Evolutionary conservation across 2,329 filamentous ascomycete genomes (phyloP).

Genomic region (Aureobasidium pullulans): DNA sequence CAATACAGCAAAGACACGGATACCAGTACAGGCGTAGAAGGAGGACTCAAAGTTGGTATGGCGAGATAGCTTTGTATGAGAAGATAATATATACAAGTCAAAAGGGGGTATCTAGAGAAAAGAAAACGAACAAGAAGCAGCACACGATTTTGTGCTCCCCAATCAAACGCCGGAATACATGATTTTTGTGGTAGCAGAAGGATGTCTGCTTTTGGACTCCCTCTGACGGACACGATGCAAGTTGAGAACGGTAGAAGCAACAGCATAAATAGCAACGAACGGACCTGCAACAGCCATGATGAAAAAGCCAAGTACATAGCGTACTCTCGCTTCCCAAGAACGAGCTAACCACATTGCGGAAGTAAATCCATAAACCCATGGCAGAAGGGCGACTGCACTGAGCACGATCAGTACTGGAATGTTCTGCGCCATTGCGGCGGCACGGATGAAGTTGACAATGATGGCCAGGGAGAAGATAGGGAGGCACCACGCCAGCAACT

Average conservation of each 20-base stretch:
- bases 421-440: slow-evolving; percentile 3
- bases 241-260: slow-evolving; percentile 36
- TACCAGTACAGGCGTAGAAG: no score
- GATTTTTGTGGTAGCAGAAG: background rate
- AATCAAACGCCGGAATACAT: background rate
- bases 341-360: slow-evolving; percentile 25
- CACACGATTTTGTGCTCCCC: background rate
- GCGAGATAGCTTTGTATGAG: no score
- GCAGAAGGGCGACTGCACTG: slow-evolving; percentile 25
- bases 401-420: slow-evolving; percentile 17
- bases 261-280: slow-evolving; percentile 38
- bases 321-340: slow-evolving; percentile 20
- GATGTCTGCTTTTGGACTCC: background rate
- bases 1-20: no score
- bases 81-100: background rate
- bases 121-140: background rate
- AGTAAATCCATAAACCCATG: slow-evolving; percentile 24
- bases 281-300: slow-evolving; percentile 27
- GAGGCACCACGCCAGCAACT: slow-evolving; percentile 37
- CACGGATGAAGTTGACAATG: slow-evolving; percentile 22
- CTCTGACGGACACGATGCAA: slow-evolving; percentile 25
- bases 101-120: background rate
- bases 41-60: no score
- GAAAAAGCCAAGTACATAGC: slow-evolving; percentile 25
- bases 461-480: slow-evolving; percentile 22